Conservation (phyloP, 768 basidiomycete genomes). For the Dioszegia hungarica region DNA sequence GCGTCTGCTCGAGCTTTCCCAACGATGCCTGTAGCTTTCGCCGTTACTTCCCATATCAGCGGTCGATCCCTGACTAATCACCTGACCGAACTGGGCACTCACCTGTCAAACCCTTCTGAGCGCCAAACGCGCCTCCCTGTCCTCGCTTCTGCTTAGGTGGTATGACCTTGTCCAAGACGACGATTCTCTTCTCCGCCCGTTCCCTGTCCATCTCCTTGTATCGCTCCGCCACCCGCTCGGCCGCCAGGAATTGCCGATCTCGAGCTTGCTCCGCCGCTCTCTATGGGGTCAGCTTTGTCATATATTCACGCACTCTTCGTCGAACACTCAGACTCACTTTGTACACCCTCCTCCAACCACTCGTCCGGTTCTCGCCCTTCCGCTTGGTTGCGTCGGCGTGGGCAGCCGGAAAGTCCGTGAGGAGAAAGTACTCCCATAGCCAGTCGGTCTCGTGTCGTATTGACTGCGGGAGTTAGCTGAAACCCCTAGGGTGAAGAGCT, state of each 20-base stretch:
- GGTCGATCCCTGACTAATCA: not conserved
- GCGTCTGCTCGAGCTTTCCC: conserved; percentile 33
- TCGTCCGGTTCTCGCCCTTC: conserved; percentile 24
- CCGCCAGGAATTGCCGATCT: conserved; percentile 24
- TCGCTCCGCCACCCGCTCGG: conserved; percentile 19
- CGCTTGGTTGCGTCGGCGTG: conserved; percentile 23
- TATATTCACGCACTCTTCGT: not conserved
- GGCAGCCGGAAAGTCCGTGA: conserved; percentile 25
- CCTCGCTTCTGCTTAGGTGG: conserved; percentile 15
- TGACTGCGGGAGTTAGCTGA: conserved; percentile 15
- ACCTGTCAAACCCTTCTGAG: not conserved
- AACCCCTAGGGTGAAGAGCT: too few species aligned
- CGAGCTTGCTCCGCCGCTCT: conserved; percentile 32
- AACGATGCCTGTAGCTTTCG: conserved; percentile 9
- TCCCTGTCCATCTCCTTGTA: conserved; percentile 34
- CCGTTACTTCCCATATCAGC: not conserved
- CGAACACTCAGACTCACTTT: conserved; percentile 21
- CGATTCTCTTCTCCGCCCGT: conserved; percentile 29
- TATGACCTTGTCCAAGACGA: conserved; percentile 24
- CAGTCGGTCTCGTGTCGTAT: conserved; percentile 41
- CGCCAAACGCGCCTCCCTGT: not conserved
- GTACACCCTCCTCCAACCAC: conserved; percentile 40
- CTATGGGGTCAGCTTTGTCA: conserved; percentile 2
- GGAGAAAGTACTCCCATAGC: conserved; percentile 33
- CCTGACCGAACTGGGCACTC: not conserved